Base-by-base conservation (phyloP, 208 protist species). In the Phytomonas francai region DNA sequence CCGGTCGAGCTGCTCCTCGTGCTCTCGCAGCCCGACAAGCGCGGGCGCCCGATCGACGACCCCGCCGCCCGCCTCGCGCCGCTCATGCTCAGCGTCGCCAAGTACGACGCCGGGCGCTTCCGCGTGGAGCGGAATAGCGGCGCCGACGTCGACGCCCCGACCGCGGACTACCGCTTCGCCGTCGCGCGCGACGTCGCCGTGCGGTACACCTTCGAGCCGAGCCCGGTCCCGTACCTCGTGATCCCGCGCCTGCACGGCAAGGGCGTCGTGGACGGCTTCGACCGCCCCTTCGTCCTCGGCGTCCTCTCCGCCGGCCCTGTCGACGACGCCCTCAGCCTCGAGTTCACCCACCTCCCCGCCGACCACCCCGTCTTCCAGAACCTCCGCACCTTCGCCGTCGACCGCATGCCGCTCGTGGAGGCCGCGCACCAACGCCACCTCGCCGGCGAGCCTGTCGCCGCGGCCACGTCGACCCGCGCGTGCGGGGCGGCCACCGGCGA, bases 1-100 rank as follows among this genome's bases (percentile, higher is more conserved):
- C 11, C 71, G 36, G 74, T 80, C n/a, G 60, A 74, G 29, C 76
- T 83, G 49, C 34, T 74, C 16, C 39, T 88, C n/a, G 78, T 74
- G 19, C 75, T 93, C 34, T 84, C 83, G 19, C 87, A 93, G 70
- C 81, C 71, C 45, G 86, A 92, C 63, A 88, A 88, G 72, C 86
- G 86, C 19, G 85, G 85, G 36, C 32, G 80, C 19, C 36, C 66
- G 11, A 34, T 72, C 34, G 34, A 28, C 0, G 60, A 76, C 22
- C 63, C 67, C 19, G 70, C 76, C 14, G 72, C 79, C 31, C 62
- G 59, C 34, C 76, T 77, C 42, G 76, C 81, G 3, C 78, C 86
- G 25, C 76, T 92, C 42, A 83, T 89, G 83, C 62, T 92, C 25
- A 78, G 73, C 42, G 74, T 92, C 30, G 63, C 79, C 12, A 59